Evolutionary conservation across 2,329 filamentous ascomycete genomes (phyloP).

Genomic region (Colletotrichum cuscutae): DNA sequence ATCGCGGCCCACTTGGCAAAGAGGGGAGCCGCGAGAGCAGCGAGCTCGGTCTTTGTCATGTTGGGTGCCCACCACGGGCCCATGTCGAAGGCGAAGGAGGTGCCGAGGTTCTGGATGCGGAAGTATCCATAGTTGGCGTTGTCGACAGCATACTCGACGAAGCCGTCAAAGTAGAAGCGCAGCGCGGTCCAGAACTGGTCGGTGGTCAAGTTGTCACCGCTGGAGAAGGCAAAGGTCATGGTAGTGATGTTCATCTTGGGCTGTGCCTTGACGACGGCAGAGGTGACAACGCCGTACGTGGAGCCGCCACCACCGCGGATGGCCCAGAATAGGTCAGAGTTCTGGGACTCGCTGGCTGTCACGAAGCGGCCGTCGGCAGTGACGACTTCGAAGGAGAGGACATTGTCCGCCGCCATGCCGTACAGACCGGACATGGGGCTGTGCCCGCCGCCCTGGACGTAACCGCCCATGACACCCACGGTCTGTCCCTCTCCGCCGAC

Average conservation of each 20-base stretch:
- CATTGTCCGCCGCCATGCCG: conserved; percentile 71
- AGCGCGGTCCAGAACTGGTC: conserved; percentile 44
- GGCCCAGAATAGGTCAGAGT: conserved; percentile 73
- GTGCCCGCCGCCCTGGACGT: conserved; percentile 71
- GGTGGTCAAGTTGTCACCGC: conserved; percentile 35
- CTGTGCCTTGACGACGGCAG: conserved; percentile 63
- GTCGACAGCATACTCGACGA: conserved; percentile 39
- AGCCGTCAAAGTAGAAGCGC: conserved; percentile 40
- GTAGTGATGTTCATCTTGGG: conserved; percentile 54
- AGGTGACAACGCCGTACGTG: conserved; percentile 62
- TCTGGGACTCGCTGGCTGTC: conserved; percentile 60
- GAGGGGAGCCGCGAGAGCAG: conserved; percentile 46
- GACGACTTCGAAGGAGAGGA: conserved; percentile 68
- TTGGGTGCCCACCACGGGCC: conserved; percentile 42
- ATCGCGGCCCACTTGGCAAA: conserved; percentile 43
- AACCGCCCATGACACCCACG: conserved; percentile 70
- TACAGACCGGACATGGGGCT: conserved; percentile 61
- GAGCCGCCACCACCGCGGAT: conserved; percentile 60
- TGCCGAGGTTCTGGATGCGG: conserved; percentile 38
- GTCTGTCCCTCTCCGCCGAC: conserved; percentile 66
- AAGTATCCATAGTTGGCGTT: conserved; percentile 41
- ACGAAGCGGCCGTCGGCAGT: conserved; percentile 61
- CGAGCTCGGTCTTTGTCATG: conserved; percentile 46
- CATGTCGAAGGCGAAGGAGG: conserved; percentile 45
- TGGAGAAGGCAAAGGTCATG: conserved; percentile 53